Evolutionary conservation across 2,329 filamentous ascomycete genomes (phyloP).

Genomic region (Immersiporthe knoxdaviesiana): DNA sequence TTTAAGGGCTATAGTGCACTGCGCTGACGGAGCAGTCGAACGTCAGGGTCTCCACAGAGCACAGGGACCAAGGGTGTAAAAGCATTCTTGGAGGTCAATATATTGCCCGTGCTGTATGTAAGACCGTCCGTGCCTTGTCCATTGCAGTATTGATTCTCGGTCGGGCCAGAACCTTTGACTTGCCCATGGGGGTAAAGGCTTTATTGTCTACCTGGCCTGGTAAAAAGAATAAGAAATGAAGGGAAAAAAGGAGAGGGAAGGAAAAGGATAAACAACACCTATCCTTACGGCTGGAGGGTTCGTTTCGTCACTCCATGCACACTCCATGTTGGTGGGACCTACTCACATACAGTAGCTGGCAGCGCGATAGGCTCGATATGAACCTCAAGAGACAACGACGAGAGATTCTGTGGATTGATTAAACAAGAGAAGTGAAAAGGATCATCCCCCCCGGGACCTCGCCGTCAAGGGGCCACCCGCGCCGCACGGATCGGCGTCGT

Average conservation of each 20-base stretch:
- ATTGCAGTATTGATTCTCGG: neutral
- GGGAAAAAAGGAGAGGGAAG: too few relatives aligned
- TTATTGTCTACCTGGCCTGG: neutral
- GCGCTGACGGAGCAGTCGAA: constrained; percentile 12
- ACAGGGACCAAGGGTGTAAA: constrained; percentile 17
- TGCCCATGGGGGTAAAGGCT: neutral
- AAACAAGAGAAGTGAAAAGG: neutral
- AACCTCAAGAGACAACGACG: neutral
- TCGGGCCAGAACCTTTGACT: neutral
- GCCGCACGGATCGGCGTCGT: neutral
- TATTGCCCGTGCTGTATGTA: neutral
- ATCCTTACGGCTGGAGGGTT: neutral
- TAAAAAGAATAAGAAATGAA: too few relatives aligned
- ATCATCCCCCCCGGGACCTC: too few relatives aligned
- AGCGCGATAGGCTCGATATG: neutral
- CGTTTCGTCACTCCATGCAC: neutral
- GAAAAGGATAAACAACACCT: neutral
- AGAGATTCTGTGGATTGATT: neutral
- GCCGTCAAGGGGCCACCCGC: neutral
- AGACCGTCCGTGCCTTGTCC: constrained; percentile 26
- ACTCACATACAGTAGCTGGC: neutral
- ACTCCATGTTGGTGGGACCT: neutral
- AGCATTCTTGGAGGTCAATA: constrained; percentile 1
- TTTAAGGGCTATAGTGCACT: neutral
- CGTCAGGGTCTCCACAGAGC: constrained; percentile 15